A percentile compares a stretch with the other conserved stretches of the same genome.
Conservation (phyloP, 73 alveolate species). For the Effrenium voratum region DNA sequence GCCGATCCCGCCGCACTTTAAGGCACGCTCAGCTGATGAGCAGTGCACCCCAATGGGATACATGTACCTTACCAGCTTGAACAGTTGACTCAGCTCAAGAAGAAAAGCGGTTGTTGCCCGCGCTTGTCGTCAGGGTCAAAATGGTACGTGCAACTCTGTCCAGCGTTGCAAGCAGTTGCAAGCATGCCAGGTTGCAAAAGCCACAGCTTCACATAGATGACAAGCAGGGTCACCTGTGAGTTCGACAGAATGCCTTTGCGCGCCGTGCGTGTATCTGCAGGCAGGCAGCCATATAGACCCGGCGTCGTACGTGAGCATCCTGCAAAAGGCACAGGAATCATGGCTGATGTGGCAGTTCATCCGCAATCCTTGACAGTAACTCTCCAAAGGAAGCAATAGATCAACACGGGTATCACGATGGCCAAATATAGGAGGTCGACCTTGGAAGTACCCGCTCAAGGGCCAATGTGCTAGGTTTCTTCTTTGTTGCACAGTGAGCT, state of each 20-base stretch:
- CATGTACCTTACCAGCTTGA: conserved; percentile 29
- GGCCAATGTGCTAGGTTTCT: no score
- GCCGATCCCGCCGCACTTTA: conserved; percentile 51
- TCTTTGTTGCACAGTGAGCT: no score
- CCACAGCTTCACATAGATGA: conserved; percentile 59
- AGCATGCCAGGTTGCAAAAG: not conserved
- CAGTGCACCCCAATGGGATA: conserved; percentile 72
- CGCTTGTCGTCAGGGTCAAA: not conserved
- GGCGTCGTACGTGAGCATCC: conserved; percentile 47
- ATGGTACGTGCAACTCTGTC: not conserved
- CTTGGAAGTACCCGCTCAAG: no score
- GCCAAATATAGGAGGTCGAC: conserved; percentile 38
- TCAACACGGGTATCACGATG: conserved; percentile 43
- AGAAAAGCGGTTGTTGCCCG: no score
- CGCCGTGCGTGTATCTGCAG: not conserved
- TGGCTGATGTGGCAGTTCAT: not conserved
- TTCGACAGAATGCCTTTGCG: not conserved
- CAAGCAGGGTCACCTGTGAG: not conserved
- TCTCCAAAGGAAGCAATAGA: conserved; percentile 46
- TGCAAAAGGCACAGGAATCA: not conserved
- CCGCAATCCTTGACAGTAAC: conserved; percentile 8
- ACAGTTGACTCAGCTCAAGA: not conserved
- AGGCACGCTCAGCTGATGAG: conserved; percentile 77
- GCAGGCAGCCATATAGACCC: conserved; percentile 31
- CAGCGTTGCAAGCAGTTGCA: not conserved